A percentile compares a stretch with the other conserved stretches of the same genome.
phyloP scores from a whole-genome alignment of 305 asterid species.

The Fraxinus albicans region DNA sequence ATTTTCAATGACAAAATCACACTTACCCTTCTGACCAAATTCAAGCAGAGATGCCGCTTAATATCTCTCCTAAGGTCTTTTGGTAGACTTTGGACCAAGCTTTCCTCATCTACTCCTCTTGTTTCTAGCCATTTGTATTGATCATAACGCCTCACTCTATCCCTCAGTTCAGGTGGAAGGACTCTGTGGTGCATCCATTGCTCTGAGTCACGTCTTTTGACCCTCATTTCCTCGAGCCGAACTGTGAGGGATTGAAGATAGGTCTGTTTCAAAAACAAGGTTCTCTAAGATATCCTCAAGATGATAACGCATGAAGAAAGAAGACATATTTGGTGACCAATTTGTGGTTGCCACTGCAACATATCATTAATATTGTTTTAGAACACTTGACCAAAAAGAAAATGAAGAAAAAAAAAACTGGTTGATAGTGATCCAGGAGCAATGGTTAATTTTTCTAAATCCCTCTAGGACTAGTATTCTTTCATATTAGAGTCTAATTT shows the following conservation, averaged over 20 bases:
- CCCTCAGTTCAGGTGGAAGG: slow-evolving; percentile 84
- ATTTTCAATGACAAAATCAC: background rate
- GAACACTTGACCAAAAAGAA: background rate
- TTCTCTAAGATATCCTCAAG: slow-evolving; percentile 4
- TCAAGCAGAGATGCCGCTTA: slow-evolving; percentile 92
- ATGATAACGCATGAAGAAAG: background rate
- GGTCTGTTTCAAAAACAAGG: slow-evolving; percentile 52
- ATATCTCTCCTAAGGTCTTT: slow-evolving; percentile 92
- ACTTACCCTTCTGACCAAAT: slow-evolving; percentile 86
- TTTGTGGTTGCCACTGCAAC: background rate
- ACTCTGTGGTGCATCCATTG: slow-evolving; percentile 99
- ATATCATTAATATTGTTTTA: background rate
- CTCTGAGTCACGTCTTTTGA: slow-evolving; percentile 90
- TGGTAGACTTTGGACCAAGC: slow-evolving; percentile 87
- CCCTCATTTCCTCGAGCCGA: slow-evolving; percentile 96
- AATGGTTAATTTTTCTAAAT: background rate
- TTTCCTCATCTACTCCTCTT: slow-evolving; percentile 95
- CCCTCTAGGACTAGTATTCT: background rate
- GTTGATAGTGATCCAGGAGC: background rate
- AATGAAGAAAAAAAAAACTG: background rate
- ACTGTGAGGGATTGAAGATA: slow-evolving; percentile 93
- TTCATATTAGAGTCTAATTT: background rate
- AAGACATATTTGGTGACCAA: background rate
- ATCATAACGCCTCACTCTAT: slow-evolving; percentile 90
- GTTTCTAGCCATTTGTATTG: slow-evolving; percentile 99